These are phyloP conservation scores for Rhizoctonia solani DNA, from an alignment of 1,284 basidiomycete genomes.

Conservation along the genomic window DNA sequence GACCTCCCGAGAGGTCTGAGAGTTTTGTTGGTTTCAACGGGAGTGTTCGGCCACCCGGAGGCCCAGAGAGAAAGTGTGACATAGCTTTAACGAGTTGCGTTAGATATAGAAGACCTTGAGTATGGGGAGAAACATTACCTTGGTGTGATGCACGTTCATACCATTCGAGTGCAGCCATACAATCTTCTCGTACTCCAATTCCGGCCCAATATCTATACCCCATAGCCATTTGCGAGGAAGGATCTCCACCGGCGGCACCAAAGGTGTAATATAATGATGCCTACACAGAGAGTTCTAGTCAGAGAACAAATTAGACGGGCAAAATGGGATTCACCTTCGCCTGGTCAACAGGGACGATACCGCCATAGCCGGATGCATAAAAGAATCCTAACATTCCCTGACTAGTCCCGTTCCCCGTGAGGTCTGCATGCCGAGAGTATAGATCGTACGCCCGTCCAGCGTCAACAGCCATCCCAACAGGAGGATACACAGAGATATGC, in stretches of 20 bases:
- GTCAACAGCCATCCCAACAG: constrained; percentile 55
- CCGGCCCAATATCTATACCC: constrained; percentile 96
- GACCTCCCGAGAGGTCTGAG: constrained; percentile 88
- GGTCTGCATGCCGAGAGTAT: constrained; percentile 62
- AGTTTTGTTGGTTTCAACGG: constrained; percentile 81
- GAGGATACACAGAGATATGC: constrained; percentile 57
- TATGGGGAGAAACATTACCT: constrained; percentile 51
- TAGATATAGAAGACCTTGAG: constrained; percentile 22
- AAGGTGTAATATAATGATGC: constrained; percentile 94
- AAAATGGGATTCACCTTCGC: constrained; percentile 53
- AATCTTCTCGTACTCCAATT: constrained; percentile 87
- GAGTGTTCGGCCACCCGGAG: constrained; percentile 87
- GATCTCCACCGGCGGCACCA: constrained; percentile 83
- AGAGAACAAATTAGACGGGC: constrained; percentile 52
- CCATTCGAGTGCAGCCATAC: constrained; percentile 79
- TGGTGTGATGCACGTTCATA: constrained; percentile 86
- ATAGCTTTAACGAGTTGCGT: constrained; percentile 59
- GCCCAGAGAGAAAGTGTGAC: constrained; percentile 75
- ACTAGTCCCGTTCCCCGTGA: constrained; percentile 78
- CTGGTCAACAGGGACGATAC: constrained; percentile 52
- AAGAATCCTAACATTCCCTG: constrained; percentile 87
- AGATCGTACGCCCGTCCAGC: constrained; percentile 63
- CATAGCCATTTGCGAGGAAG: constrained; percentile 88
- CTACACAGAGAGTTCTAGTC: constrained; percentile 45
- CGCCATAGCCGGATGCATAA: constrained; percentile 80